Percentiles rank a stretch among this genome's conserved stretches.
Evolutionary conservation across 1,139 yeast species (phyloP).

Genomic region (Meyerozyma carpophila): DNA sequence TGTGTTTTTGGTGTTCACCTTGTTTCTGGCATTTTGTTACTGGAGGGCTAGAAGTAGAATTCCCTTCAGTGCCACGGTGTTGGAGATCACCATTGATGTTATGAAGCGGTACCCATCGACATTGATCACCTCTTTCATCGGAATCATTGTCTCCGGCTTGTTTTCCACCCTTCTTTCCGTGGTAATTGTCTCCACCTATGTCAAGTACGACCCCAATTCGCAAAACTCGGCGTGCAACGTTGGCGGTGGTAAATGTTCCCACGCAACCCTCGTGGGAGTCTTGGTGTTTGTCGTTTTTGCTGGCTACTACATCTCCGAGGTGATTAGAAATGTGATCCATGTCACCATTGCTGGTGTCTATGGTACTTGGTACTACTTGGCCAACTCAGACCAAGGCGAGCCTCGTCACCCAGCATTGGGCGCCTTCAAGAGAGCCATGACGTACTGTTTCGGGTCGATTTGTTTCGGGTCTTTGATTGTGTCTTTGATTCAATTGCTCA

Average conservation of each 20-base stretch:
- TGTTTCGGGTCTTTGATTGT: constrained; percentile 85
- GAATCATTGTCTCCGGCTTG: constrained; percentile 59
- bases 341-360: constrained; percentile 80
- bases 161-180: constrained; percentile 63
- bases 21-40: constrained; percentile 64
- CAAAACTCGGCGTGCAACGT: constrained; percentile 34
- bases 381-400: constrained; percentile 73
- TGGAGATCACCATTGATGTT: constrained; percentile 70
- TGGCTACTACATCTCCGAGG: constrained; percentile 83
- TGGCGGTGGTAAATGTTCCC: constrained; percentile 64
- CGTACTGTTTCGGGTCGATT: constrained; percentile 86
- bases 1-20: constrained; percentile 61
- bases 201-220: constrained; percentile 52
- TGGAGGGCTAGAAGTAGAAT: constrained; percentile 71
- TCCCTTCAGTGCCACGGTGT: constrained; percentile 67
- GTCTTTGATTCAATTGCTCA: constrained; percentile 62
- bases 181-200: constrained; percentile 70
- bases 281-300: constrained; percentile 74
- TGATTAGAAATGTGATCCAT: constrained; percentile 77
- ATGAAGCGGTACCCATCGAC: constrained; percentile 70
- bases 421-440: constrained; percentile 75
- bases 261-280: constrained; percentile 60
- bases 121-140: constrained; percentile 56
- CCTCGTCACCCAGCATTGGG: constrained; percentile 80
- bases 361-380: constrained; percentile 88